phyloP scores from a whole-genome alignment of 2,329 filamentous ascomycete species.

The Cylindrodendrum hubeiense region DNA sequence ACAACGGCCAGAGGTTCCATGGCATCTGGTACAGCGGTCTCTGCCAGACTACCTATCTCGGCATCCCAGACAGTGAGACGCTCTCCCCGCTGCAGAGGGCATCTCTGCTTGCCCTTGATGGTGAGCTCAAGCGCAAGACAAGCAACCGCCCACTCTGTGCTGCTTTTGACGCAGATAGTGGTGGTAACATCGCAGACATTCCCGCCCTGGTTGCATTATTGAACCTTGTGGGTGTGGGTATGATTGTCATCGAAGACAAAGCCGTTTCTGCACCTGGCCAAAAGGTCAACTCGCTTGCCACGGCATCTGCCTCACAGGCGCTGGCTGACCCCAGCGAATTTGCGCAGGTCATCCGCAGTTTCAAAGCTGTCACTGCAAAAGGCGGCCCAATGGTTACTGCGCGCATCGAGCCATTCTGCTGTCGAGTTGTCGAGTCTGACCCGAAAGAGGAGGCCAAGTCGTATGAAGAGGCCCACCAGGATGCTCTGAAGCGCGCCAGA shows the following conservation, averaged over 20 bases:
- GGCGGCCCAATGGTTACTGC: not conserved
- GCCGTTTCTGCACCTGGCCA: constrained; percentile 22
- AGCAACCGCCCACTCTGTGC: constrained; percentile 22
- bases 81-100: constrained; percentile 20
- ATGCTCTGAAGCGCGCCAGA: constrained; percentile 18
- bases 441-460: not conserved
- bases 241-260: constrained; percentile 28
- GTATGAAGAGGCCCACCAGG: constrained; percentile 1
- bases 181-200: constrained; percentile 20
- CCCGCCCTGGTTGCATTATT: constrained; percentile 21
- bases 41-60: constrained; percentile 26
- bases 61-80: constrained; percentile 22
- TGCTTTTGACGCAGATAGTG: constrained; percentile 24
- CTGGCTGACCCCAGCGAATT: constrained; percentile 19
- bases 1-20: constrained; percentile 22
- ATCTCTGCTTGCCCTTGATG: constrained; percentile 18
- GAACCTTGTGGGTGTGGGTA: constrained; percentile 22
- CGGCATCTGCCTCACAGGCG: constrained; percentile 21
- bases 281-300: constrained; percentile 26
- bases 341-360: constrained; percentile 6
- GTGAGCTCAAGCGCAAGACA: constrained; percentile 20
- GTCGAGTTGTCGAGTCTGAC: not conserved
- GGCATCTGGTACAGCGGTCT: constrained; percentile 30
- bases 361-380: not conserved
- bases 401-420: not conserved